Base-by-base conservation (phyloP, 371 early-diverging fungal species). In the Coemansia sp. region DNA sequence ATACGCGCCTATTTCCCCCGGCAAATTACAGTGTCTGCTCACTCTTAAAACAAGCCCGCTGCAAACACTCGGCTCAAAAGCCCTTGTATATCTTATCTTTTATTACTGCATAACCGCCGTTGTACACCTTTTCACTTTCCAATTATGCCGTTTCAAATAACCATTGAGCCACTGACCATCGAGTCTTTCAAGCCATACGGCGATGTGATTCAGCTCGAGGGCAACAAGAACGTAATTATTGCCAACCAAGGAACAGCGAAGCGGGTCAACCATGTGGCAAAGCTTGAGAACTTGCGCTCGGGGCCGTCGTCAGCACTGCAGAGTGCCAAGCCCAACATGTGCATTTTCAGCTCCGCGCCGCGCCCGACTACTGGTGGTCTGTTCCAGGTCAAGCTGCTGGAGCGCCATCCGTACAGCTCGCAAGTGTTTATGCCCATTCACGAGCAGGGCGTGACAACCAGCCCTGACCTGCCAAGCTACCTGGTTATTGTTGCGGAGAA, bases 341-440 rank as follows among this genome's bases (percentile, higher is more conserved):
- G 91, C 65, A 83, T 92, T 53, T 91, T 89, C 71, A 88, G 85
- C 58, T 88, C 86, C 33, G 77, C 79, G 51, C 90, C 71, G 20
- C 90, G 52, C 55, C 83, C 53, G 54, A 71, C 82, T 39, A 68
- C 80, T 25, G 86, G 78, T 12, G 66, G 58, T 26, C 82, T 59
- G 42, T 87, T 93, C 75, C 78, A 71, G 23, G 86, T 91, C 68
- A 86, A 86, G 72, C 73, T 95, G 21, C 85, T 95, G 54, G 95
- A 95, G 79, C 86, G 94, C 20, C 95, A 95, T 67, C 84, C 89
- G 54, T 90, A 88, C 81, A 92, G 93, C 11, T 88, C 90, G n/a
- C 95, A 95, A 73, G 84, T 88, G 58, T 94, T 94, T 75, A 84
- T 93, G 64, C 95, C 95, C 14, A 90, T 94, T 88, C 75, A 74